Percentiles rank a stretch among this genome's conserved stretches.
Conservation (phyloP, 2,329 filamentous ascomycete species). For the Aspergillus calidoustus region DNA sequence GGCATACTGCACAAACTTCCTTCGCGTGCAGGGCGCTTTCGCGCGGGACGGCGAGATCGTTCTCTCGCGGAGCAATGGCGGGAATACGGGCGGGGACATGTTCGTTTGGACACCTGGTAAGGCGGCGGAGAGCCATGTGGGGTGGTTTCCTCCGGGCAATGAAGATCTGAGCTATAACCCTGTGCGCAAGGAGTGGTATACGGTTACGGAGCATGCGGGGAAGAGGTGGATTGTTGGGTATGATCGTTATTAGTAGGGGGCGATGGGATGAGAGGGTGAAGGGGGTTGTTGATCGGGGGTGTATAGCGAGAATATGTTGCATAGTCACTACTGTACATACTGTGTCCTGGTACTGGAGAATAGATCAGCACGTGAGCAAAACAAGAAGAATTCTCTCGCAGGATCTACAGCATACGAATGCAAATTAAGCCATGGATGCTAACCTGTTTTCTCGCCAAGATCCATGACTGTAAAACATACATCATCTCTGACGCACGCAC, state of each 20-base stretch:
- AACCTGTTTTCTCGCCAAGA: neutral
- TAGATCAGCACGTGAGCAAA: no score
- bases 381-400: no score
- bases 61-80: slow-evolving; percentile 40
- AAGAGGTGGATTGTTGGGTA: neutral
- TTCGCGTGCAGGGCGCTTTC: slow-evolving; percentile 41
- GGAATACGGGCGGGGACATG: slow-evolving; percentile 35
- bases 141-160: slow-evolving; percentile 32
- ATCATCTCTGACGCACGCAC: neutral
- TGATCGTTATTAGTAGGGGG: neutral
- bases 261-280: no score
- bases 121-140: neutral
- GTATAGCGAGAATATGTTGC: no score
- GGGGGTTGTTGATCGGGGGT: no score
- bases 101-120: slow-evolving; percentile 38
- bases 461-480: neutral
- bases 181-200: slow-evolving; percentile 27
- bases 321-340: no score
- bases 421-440: no score
- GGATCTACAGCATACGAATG: no score
- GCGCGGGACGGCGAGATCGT: slow-evolving; percentile 37
- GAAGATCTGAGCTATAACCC: slow-evolving; percentile 43
- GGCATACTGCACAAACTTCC: slow-evolving; percentile 39
- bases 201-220: slow-evolving; percentile 25
- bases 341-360: no score